Conservation (phyloP, 2,329 filamentous ascomycete species). For the Didymella segeticola region DNA sequence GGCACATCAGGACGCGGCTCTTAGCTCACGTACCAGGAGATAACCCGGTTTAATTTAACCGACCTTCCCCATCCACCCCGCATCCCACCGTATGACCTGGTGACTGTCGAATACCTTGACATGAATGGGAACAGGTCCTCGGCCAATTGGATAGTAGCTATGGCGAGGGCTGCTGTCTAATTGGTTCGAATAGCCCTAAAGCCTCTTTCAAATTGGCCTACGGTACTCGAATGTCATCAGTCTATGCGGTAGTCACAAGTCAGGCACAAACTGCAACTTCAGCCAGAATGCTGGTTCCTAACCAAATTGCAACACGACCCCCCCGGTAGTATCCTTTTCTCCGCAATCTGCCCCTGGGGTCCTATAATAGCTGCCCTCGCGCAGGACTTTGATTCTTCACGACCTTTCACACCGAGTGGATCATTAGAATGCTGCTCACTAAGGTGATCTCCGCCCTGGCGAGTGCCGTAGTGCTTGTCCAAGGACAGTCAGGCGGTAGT, state of each 20-base stretch:
- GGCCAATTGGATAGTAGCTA: no score
- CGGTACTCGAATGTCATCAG: no score
- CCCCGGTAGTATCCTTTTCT: conserved; percentile 1
- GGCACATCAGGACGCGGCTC: conserved; percentile 4
- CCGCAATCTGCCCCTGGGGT: neutral
- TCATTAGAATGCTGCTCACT: conserved; percentile 6
- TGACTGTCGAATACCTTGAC: no score
- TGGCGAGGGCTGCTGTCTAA: no score
- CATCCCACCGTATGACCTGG: no score
- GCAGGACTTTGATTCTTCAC: neutral
- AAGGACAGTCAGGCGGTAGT: neutral
- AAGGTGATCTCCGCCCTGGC: conserved; percentile 3
- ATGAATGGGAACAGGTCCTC: no score
- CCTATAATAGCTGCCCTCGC: conserved; percentile 1
- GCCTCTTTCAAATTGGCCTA: no score
- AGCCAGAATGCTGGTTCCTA: conserved; percentile 24
- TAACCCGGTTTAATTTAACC: conserved; percentile 41
- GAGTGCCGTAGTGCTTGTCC: conserved; percentile 1
- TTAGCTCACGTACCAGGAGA: conserved; percentile 14
- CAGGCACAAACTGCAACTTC: conserved; percentile 27
- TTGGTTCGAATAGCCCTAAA: no score
- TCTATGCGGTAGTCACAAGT: conserved; percentile 20
- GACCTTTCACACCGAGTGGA: neutral
- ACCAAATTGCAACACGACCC: conserved; percentile 13
- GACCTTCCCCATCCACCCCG: conserved; percentile 36